Evolutionary conservation across 148 eudicot genomes (phyloP), one percentile per base, ranked within the genome.

Genomic region (Chenopodium album): DNA sequence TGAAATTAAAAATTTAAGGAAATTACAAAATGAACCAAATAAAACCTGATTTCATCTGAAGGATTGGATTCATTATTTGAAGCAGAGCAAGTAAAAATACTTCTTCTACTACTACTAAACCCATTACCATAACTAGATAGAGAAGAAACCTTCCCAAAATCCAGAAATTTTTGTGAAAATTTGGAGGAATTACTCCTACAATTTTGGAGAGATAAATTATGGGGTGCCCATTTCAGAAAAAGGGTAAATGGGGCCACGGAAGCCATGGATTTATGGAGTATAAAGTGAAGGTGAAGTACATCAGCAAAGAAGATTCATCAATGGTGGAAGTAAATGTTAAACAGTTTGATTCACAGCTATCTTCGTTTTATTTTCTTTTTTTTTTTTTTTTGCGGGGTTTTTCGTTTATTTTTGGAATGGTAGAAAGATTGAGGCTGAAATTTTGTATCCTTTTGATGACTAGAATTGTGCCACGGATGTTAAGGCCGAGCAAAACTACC

Each of bases 41-140:
- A 1, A 22, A 47, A 92, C 95, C 95, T 92, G 74, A 90, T 87
- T 73, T 89, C 86, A 71, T 85, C 59, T 9, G 94, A 82, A 41
- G 94, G 77, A 9, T 89, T 64, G 32, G 94, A 76, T 29, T 91
- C 89, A 54, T 83, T 87, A 82, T 89, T 88, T 29, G 95, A 79
- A 32, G 97, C 89, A 78, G 89, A 92, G 80, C 97, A 92, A 52
- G 84, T 64, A 80, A 91, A 44, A 69, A 79, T 77, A 63, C 14
- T 10, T 9, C 14, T 48, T 9, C 52, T 48, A 48, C 52, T 50
- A 48, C 20, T 71, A 72, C 23, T n/a, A 77, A 28, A 50, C n/a
- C 72, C 77, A 70, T 62, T 23, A 10, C 73, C 81, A 65, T 17
- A 76, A 63, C 37, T 80, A 70, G 83, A 71, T 19, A 32, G 20